phyloP scores from a whole-genome alignment of 495 filamentous ascomycete species.

The Neurospora sp. region DNA sequence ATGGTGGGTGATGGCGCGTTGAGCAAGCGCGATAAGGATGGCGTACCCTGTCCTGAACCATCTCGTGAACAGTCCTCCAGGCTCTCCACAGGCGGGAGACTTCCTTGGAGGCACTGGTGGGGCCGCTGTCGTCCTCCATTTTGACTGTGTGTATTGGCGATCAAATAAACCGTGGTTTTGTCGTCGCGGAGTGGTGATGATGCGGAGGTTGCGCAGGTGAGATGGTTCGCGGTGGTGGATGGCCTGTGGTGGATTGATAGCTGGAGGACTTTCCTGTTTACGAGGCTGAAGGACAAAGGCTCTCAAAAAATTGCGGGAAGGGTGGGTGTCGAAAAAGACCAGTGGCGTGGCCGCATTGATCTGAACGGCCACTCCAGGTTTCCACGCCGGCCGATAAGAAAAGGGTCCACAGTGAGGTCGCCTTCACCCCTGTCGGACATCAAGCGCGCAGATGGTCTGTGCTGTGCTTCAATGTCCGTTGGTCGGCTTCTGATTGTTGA shows the following conservation, averaged over 20 bases:
- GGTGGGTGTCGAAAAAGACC: neutral
- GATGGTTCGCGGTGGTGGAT: neutral
- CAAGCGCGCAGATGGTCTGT: neutral
- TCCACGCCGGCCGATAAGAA: neutral
- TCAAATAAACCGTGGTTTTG: neutral
- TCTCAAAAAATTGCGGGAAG: constrained; percentile 13
- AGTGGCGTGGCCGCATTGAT: constrained; percentile 1
- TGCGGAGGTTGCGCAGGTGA: neutral
- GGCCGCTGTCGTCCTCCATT: constrained; percentile 46
- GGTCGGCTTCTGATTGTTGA: neutral
- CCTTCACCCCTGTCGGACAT: neutral
- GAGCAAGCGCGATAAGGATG: neutral
- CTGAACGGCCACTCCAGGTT: neutral
- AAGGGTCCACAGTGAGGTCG: neutral
- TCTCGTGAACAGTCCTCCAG: constrained; percentile 78
- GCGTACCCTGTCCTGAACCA: constrained; percentile 71
- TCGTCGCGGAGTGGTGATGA: constrained; percentile 3
- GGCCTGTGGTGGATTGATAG: neutral
- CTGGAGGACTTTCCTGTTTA: constrained; percentile 7
- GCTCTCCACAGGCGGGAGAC: constrained; percentile 76
- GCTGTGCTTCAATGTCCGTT: neutral
- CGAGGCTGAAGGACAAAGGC: constrained; percentile 5
- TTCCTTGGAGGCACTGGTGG: constrained; percentile 42
- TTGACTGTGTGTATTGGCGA: neutral
- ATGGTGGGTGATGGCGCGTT: neutral